Evolutionary conservation across 306 rosid species (phyloP), one percentile per base, ranked within the genome.

Genomic region (Heteromeles arbutifolia): DNA sequence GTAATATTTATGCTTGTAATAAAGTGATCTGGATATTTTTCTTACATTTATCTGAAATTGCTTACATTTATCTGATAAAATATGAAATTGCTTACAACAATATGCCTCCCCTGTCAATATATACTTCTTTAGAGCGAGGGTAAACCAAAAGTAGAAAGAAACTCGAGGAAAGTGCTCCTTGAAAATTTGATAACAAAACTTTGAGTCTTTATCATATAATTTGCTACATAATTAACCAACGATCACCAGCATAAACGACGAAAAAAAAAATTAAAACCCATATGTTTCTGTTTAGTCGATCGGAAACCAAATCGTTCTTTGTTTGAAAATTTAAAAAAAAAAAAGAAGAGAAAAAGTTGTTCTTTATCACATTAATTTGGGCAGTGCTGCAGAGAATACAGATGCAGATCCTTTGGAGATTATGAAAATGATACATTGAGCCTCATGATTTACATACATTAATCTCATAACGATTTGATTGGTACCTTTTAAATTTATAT

Each of bases 51-150:
- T 4, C 17, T 45, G 53, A 45, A 45, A 45, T 45, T 45, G 53
- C 19, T 5, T 45, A 14, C 19, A 14, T 45, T 48, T 48, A 18
- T 4, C 18, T 17, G 19, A 48, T 15, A 48, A 48, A 45, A 48
- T 48, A 48, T 48, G 53, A 1, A 45, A 48, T 48, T 15, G 4
- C 2, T 65, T 22, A 6, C 12, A 13, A 15, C 58, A 25, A 48
- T 48, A 48, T 48, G 5, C 53, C 53, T 48, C 21, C 53, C 61
- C 59, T 29, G 37, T 39, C 29, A 57, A 48, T 48, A 11, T 22
- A 57, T 22, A 39, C 45, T 57, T 66, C 78, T 6, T 59, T 57
- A 72, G 67, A 65, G 61, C 68, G 48, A 79, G n/a, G 67, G 75
- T n/a, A 72, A 12, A 26, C 50, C 28, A 62, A 50, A 48, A 25